Base-by-base conservation (phyloP, 225 moss, liverwort and hornwort species). In the Straminergon stramineum region DNA sequence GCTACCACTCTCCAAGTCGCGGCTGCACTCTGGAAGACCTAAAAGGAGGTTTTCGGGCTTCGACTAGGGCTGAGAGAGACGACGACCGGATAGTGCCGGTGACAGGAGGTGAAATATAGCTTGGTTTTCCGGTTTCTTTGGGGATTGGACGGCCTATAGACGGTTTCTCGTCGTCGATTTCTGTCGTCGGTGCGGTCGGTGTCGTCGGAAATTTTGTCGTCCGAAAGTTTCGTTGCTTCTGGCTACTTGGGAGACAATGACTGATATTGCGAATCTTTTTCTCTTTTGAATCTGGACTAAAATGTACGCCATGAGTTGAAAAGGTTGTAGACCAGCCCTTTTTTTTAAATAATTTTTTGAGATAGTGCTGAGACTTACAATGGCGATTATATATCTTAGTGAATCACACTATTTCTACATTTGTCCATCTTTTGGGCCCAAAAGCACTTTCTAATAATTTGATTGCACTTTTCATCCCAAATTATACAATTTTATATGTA, bases 21-120 rank as follows among this genome's bases (percentile, higher is more conserved):
- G 56, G 91, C 91, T 86, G 86, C 60, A 30, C 83, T 85, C 81
- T 23, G 26, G 26, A 61, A 90, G 81, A 93, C 93, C 93, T 90
- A 90, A 91, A 78, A 6, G 17, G 28, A 63, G 69, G 10, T 41
- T 68, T 45, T 41, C 51, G 39, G 61, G 26, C 28, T 34, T 85
- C 9, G 62, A 64, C 81, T 80, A 87, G 92, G 90, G 90, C 89
- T 65, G 43, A 34, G 85, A 64, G 66, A 86, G 74, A 79, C 17
- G 70, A 73, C 26, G 63, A 84, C 92, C 15, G 83, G 75, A 3
- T 52, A 27, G 27, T 45, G 3, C 17, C 45, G 68, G 87, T 89
- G 5, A 8, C 1, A 0, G 0, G 9, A 8, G 26, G 66, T 27
- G 22, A 13, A 22, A 26, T 48, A 17, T 4, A 15, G 10, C 5